Percentiles rank a stretch among this genome's conserved stretches.
Conservation (phyloP, 371 early-diverging fungal genomes). For the Aphelidium insulamus region DNA sequence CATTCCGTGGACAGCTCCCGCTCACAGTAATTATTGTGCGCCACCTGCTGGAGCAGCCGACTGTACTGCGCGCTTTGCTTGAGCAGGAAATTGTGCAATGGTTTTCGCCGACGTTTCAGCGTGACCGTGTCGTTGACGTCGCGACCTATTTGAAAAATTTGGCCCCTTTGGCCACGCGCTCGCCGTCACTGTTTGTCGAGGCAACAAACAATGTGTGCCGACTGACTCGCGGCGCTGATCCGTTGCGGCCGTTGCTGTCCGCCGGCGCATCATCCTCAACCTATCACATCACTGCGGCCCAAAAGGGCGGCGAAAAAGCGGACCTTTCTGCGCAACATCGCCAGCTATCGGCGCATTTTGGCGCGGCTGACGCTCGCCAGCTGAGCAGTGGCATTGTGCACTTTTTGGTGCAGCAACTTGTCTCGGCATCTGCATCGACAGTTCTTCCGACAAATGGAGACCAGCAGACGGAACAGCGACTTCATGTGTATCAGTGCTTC, state of each 20-base stretch:
- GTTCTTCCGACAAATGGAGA: too few relatives aligned
- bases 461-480: too few relatives aligned
- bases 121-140: conserved; percentile 46
- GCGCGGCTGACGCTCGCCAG: background rate
- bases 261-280: conserved; percentile 14
- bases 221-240: too few relatives aligned
- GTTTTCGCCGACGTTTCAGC: conserved; percentile 45
- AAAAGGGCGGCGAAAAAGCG: too few relatives aligned
- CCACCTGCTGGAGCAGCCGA: conserved; percentile 54
- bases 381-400: too few relatives aligned
- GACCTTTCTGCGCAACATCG: conserved; percentile 7
- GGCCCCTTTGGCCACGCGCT: conserved; percentile 44
- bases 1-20: conserved; percentile 42
- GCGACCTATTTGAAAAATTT: conserved; percentile 40
- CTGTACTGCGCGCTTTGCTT: conserved; percentile 41
- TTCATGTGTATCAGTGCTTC: conserved; percentile 54
- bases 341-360: background rate
- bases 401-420: too few relatives aligned
- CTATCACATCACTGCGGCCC: too few relatives aligned
- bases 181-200: conserved; percentile 39
- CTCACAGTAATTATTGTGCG: conserved; percentile 59
- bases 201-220: conserved; percentile 38
- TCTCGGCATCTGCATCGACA: too few relatives aligned
- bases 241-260: conserved; percentile 24
- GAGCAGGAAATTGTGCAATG: conserved; percentile 46